Evolutionary conservation across 345 rosid genomes (phyloP).

Genomic region (Raphanus raphanistrum): DNA sequence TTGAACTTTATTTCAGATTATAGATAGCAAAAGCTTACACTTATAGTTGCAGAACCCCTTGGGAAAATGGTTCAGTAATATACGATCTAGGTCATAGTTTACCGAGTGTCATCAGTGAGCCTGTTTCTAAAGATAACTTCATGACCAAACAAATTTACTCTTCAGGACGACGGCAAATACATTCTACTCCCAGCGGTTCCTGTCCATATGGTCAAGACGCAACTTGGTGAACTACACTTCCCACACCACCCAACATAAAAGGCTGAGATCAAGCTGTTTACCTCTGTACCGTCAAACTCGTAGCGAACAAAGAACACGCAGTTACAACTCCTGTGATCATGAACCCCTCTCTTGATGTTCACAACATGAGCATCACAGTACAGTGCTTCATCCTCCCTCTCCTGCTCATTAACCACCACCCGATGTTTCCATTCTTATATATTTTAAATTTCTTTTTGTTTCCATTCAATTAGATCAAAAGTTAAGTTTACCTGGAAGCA

Average conservation of each 20-base stretch:
- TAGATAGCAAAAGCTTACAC: background rate
- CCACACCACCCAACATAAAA: conserved; percentile 9
- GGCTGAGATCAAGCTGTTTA: conserved; percentile 22
- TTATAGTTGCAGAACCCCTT: background rate
- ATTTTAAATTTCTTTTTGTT: background rate
- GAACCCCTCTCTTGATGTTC: conserved; percentile 53
- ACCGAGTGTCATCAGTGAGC: background rate
- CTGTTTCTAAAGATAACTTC: conserved; percentile 7
- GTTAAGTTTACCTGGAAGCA: conserved; percentile 63
- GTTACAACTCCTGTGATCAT: conserved; percentile 49
- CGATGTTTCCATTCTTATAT: background rate
- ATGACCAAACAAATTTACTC: conserved; percentile 11
- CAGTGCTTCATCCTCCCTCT: conserved; percentile 53
- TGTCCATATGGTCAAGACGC: conserved; percentile 19
- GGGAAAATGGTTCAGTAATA: background rate
- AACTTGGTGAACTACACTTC: conserved; percentile 12
- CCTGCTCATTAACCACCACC: conserved; percentile 46
- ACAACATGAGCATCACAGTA: conserved; percentile 67
- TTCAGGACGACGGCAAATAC: conserved; percentile 36
- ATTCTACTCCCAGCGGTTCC: conserved; percentile 29
- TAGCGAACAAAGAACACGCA: conserved; percentile 67
- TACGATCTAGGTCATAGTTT: background rate
- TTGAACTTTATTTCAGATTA: background rate
- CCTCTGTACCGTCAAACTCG: conserved; percentile 54
- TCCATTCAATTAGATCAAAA: conserved; percentile 3